Conservation (phyloP, 2,329 filamentous ascomycete species). For the Fusarium dimerum region DNA sequence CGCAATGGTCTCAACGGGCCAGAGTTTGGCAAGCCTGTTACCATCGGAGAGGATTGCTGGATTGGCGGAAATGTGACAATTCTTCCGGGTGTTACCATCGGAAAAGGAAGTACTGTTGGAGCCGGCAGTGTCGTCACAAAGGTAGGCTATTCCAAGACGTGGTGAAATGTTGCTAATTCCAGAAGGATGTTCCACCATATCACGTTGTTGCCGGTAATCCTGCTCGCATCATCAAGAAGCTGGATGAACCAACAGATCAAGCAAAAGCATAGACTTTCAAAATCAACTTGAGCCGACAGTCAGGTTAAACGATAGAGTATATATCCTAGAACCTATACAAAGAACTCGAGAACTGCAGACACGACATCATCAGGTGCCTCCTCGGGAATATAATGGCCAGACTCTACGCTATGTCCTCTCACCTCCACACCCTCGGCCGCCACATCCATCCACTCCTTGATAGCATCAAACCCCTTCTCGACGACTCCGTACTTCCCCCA, state of each 20-base stretch:
- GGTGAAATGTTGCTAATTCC: slow-evolving; percentile 14
- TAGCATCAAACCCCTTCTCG: slow-evolving; percentile 49
- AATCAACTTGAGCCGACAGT: too few species aligned
- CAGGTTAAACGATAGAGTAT: too few species aligned
- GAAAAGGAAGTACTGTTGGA: slow-evolving; percentile 71
- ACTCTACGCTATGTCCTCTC: slow-evolving; percentile 44
- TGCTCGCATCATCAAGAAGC: slow-evolving; percentile 20
- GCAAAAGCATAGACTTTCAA: too few species aligned
- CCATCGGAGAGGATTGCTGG: slow-evolving; percentile 81
- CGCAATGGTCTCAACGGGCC: slow-evolving; percentile 76
- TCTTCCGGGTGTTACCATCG: slow-evolving; percentile 76
- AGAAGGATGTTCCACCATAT: slow-evolving; percentile 30
- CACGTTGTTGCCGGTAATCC: slow-evolving; percentile 32
- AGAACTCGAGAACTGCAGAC: slow-evolving; percentile 41
- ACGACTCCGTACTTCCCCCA: slow-evolving; percentile 53
- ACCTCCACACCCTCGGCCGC: slow-evolving; percentile 36
- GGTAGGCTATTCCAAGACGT: slow-evolving; percentile 12
- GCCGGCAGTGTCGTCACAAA: slow-evolving; percentile 85
- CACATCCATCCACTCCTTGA: slow-evolving; percentile 53
- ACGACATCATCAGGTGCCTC: slow-evolving; percentile 50
- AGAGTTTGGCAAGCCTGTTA: slow-evolving; percentile 72
- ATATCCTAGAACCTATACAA: slow-evolving; percentile 26
- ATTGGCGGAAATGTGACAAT: slow-evolving; percentile 71
- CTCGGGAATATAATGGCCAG: slow-evolving; percentile 54
- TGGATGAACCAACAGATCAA: slow-evolving; percentile 1